phyloP scores from a whole-genome alignment of 2,329 filamentous ascomycete genomes.

The Elsinoe batatas region DNA sequence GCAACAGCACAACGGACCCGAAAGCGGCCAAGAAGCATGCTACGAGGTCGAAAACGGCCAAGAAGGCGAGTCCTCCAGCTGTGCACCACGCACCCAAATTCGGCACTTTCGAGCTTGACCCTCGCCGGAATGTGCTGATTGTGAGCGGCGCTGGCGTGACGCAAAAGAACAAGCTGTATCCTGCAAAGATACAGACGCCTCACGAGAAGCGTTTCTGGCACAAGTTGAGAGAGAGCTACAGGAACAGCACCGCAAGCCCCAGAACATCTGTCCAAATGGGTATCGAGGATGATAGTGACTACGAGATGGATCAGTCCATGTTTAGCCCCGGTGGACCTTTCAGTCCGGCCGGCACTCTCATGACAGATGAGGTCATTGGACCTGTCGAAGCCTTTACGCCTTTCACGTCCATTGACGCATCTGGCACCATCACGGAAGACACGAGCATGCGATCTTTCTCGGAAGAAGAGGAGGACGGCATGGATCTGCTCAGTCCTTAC shows the following conservation, averaged over 20 bases:
- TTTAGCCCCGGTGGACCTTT: conserved; percentile 11
- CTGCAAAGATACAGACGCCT: conserved; percentile 16
- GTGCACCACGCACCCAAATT: conserved; percentile 15
- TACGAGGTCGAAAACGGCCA: conserved; percentile 13
- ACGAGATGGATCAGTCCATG: conserved; percentile 7
- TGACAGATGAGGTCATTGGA: conserved; percentile 15
- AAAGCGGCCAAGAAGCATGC: conserved; percentile 10
- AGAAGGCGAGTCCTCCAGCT: conserved; percentile 12
- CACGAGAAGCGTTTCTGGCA: conserved; percentile 16
- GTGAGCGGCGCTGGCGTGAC: conserved; percentile 15
- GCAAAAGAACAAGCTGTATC: conserved; percentile 16
- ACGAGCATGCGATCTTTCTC: conserved; percentile 24
- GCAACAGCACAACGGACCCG: conserved; percentile 3
- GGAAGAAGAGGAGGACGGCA: conserved; percentile 45
- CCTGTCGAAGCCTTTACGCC: conserved; percentile 16
- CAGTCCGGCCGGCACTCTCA: conserved; percentile 13
- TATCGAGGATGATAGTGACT: conserved; percentile 16
- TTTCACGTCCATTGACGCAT: conserved; percentile 15
- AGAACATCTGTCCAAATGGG: conserved; percentile 19
- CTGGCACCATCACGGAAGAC: conserved; percentile 14
- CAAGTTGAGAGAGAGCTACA: conserved; percentile 16
- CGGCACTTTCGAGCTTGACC: conserved; percentile 23
- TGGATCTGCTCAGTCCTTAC: conserved; percentile 57
- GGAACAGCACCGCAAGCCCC: conserved; percentile 24
- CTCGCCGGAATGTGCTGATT: conserved; percentile 16